Evolutionary conservation across 352 stramenopile species (phyloP), one percentile per base, ranked within the genome.

Genomic region (Phytophthora pisi): DNA sequence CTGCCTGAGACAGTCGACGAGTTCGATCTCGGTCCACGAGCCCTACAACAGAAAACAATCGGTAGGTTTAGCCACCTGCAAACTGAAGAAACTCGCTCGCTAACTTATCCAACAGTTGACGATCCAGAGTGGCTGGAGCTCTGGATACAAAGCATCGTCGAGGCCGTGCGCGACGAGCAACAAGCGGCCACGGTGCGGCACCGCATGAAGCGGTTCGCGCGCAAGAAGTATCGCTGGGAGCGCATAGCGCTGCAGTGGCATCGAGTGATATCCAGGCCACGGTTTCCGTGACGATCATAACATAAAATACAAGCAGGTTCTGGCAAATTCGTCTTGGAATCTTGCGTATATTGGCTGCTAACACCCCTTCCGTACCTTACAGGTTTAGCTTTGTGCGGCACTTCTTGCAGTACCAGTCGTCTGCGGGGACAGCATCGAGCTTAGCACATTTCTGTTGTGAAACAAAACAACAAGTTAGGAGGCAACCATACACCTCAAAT

Each of bases 401-500:
- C 53, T 89, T 87, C 45, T 85, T 90, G 74, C 90, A 97, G 68
- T 93, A 97, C 90, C 90, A 97, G 68, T 97, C 90, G 26, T 93
- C 87, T 18, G 83, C 87, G 2, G 90, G 90, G 23, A 97, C 87
- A 57, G 74, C 73, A 7, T 75, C 73, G 9, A 97, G 74, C 66
- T 89, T 89, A 1, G 84, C 90, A 57, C 89, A 97, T 89, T 97
- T 95, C 89, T 97, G 80, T n/a, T 18, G n/a, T 11, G 8, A 11
- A 43, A 7, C 56, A 55, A 10, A 65, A 50, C 4, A 49, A 43
- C 59, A 40, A 60, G 13, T 36, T 26, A 60, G 4, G 7, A 61
- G 6, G 16, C 46, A 52, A n/a, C 68, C n/a, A 61, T 24, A 20
- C n/a, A 64, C 31, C 11, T 61, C 50, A 23, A 23, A 65, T 26